Evolutionary conservation across 1,139 yeast species (phyloP).

Genomic region (Candida pseudoviswanathii): DNA sequence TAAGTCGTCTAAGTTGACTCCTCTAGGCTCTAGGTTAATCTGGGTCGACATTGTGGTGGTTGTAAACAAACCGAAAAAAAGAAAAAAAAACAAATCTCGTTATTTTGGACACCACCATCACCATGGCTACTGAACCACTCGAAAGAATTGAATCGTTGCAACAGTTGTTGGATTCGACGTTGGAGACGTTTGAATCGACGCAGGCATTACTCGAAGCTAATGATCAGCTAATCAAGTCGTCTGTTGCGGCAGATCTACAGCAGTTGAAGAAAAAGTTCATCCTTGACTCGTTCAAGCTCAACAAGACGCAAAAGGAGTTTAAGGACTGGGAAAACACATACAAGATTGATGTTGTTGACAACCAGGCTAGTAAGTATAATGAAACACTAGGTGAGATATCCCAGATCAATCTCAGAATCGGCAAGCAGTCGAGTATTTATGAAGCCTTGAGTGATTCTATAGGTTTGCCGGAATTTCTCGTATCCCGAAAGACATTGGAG

Average conservation of each 20-base stretch:
- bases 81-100: background rate
- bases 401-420: slow-evolving; percentile 29
- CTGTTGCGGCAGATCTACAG: slow-evolving; percentile 1
- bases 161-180: slow-evolving; percentile 8
- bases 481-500: slow-evolving; percentile 34
- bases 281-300: slow-evolving; percentile 38
- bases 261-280: slow-evolving; percentile 26
- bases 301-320: slow-evolving; percentile 31
- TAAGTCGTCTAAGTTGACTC: slow-evolving; percentile 15
- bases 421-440: slow-evolving; percentile 23
- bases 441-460: slow-evolving; percentile 28
- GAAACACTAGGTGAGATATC: slow-evolving; percentile 32
- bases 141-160: slow-evolving; percentile 7
- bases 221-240: slow-evolving; percentile 8
- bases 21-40: slow-evolving; percentile 7
- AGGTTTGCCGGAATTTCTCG: slow-evolving; percentile 30
- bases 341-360: slow-evolving; percentile 23
- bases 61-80: slow-evolving; percentile 1
- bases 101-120: no score
- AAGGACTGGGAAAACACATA: slow-evolving; percentile 33
- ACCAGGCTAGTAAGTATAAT: slow-evolving; percentile 34
- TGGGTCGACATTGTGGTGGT: slow-evolving; percentile 3
- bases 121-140: background rate
- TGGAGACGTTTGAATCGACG: slow-evolving; percentile 19
- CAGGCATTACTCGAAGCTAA: slow-evolving; percentile 17